Conservation (phyloP, 2,329 filamentous ascomycete genomes). For the Aaosphaeria pasadenensis region DNA sequence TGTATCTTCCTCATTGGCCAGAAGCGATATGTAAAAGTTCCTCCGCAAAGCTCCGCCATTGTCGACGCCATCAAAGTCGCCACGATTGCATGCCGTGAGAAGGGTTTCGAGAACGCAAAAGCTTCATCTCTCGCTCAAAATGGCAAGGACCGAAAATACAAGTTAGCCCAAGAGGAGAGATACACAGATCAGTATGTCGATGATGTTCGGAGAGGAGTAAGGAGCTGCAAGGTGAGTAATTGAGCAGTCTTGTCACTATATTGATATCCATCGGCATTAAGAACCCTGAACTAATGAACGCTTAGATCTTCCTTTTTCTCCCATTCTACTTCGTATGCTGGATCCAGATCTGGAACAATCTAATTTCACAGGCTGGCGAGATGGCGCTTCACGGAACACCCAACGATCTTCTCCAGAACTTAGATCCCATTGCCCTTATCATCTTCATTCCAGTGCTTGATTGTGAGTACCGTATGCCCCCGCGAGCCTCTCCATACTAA, state of each 20-base stretch:
- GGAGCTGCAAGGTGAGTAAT: conserved; percentile 21
- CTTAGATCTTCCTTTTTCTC: conserved; percentile 52
- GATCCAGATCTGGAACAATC: conserved; percentile 64
- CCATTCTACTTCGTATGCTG: conserved; percentile 42
- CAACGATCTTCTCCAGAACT: conserved; percentile 74
- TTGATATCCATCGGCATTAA: too few relatives aligned
- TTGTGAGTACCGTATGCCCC: too few relatives aligned
- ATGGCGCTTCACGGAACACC: conserved; percentile 68
- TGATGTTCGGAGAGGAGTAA: conserved; percentile 64
- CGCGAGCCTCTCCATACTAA: too few relatives aligned
- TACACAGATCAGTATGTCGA: conserved; percentile 60
- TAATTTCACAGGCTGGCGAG: conserved; percentile 65
- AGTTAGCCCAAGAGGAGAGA: too few relatives aligned
- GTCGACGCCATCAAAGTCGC: conserved; percentile 51
- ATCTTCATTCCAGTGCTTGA: not conserved
- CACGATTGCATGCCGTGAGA: conserved; percentile 60
- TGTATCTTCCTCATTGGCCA: too few relatives aligned
- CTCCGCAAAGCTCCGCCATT: conserved; percentile 68
- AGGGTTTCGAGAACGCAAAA: conserved; percentile 70
- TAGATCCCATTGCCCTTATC: conserved; percentile 68
- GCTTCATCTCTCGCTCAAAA: too few relatives aligned
- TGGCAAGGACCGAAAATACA: too few relatives aligned
- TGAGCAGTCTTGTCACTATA: too few relatives aligned
- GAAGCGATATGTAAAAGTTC: too few relatives aligned
- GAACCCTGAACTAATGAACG: too few relatives aligned